Conservation (phyloP, 129 eudicot species). For the Escallonia rubra region DNA sequence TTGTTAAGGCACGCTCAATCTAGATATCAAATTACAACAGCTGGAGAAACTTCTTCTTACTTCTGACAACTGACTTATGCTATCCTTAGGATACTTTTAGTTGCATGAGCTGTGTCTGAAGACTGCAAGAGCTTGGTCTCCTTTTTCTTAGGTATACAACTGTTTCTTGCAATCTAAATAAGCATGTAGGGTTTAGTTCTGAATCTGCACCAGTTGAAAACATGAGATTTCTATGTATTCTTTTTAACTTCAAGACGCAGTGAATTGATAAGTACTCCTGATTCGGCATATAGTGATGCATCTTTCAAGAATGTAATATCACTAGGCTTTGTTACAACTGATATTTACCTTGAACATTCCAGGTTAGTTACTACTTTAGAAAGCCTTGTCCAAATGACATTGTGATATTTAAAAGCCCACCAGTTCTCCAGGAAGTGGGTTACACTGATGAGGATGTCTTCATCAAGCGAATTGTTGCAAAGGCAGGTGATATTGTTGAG, state of each 20-base stretch:
- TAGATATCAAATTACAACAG: too few relatives aligned
- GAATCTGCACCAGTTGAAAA: too few relatives aligned
- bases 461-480: slow-evolving; percentile 86
- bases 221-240: background rate
- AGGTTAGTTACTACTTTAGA: slow-evolving; percentile 88
- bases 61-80: background rate
- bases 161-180: too few relatives aligned
- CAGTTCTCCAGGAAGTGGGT: slow-evolving; percentile 88
- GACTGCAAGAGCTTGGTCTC: too few relatives aligned
- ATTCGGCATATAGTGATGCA: background rate
- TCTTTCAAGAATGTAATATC: background rate
- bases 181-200: too few relatives aligned
- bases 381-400: slow-evolving; percentile 95
- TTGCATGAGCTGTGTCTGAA: too few relatives aligned
- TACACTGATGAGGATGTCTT: slow-evolving; percentile 95
- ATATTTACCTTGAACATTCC: slow-evolving; percentile 24
- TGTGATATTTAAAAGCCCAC: slow-evolving; percentile 92
- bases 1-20: too few relatives aligned
- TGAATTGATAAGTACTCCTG: background rate
- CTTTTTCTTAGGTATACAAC: too few relatives aligned
- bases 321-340: background rate
- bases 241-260: background rate
- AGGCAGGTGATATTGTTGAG: slow-evolving; percentile 90
- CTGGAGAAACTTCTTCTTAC: background rate
- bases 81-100: too few relatives aligned